Evolutionary conservation across 2,329 filamentous ascomycete genomes (phyloP).

Genomic region (Xylariaceae sp.): DNA sequence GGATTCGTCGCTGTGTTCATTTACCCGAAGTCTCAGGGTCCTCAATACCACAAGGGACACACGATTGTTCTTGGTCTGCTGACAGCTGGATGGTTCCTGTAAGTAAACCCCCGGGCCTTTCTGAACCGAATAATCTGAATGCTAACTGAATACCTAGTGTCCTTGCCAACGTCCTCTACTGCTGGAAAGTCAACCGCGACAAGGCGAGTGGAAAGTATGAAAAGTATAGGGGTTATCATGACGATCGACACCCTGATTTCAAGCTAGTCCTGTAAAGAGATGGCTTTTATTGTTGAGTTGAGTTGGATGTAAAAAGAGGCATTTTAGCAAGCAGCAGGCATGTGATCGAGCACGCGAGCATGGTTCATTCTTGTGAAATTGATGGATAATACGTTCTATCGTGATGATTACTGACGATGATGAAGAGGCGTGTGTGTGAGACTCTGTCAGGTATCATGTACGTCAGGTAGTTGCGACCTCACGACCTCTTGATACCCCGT

Average conservation of each 20-base stretch:
- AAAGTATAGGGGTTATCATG: slow-evolving; percentile 50
- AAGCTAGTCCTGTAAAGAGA: slow-evolving; percentile 49
- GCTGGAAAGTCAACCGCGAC: slow-evolving; percentile 57
- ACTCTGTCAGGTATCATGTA: no score
- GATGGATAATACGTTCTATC: no score
- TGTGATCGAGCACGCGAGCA: no score
- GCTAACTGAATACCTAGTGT: slow-evolving; percentile 38
- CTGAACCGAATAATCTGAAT: not conserved
- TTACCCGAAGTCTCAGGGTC: slow-evolving; percentile 52
- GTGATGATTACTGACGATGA: no score
- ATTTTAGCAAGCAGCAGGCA: no score
- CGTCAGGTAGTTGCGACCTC: no score
- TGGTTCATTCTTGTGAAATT: no score
- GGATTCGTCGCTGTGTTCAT: slow-evolving; percentile 62
- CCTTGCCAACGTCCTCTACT: slow-evolving; percentile 56
- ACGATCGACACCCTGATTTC: slow-evolving; percentile 60
- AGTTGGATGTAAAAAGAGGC: no score
- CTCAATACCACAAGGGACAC: slow-evolving; percentile 56
- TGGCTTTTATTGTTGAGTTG: no score
- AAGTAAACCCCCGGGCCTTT: slow-evolving; percentile 30
- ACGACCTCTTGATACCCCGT: no score
- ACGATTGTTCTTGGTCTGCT: slow-evolving; percentile 55
- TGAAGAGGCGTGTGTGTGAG: no score
- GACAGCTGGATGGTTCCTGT: slow-evolving; percentile 60
- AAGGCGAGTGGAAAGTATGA: slow-evolving; percentile 56